phyloP scores from a whole-genome alignment of 352 stramenopile genomes.

The Pythium angustatum region DNA sequence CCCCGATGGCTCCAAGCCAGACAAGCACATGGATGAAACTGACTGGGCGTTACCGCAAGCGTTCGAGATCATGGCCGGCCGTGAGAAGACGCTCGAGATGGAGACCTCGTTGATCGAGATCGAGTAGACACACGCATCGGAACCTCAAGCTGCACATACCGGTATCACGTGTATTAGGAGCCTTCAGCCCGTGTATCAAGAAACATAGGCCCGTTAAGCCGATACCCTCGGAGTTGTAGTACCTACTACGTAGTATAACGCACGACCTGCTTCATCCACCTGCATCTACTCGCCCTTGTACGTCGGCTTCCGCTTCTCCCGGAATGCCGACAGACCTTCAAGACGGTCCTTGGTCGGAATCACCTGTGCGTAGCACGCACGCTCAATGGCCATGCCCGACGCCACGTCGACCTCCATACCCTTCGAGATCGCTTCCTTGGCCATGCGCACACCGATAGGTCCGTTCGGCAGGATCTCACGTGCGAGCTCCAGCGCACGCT shows the following conservation, averaged over 20 bases:
- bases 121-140: conserved; percentile 30
- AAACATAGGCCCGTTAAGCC: no score
- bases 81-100: conserved; percentile 30
- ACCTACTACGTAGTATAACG: conserved; percentile 5
- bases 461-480: conserved; percentile 91
- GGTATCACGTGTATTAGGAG: no score
- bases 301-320: conserved; percentile 90
- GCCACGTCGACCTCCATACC: conserved; percentile 85
- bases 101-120: conserved; percentile 37
- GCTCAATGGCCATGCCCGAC: conserved; percentile 90
- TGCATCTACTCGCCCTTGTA: conserved; percentile 93
- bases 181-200: no score
- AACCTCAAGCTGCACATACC: no score
- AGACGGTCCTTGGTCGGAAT: conserved; percentile 92
- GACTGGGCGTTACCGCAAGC: conserved; percentile 3
- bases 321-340: conserved; percentile 91
- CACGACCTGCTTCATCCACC: no score
- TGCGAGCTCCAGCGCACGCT: conserved; percentile 82
- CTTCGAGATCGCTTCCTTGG: conserved; percentile 88
- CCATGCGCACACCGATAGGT: conserved; percentile 90
- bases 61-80: conserved; percentile 16
- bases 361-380: conserved; percentile 89
- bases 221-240: no score
- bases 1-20: conserved; percentile 72
- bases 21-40: conserved; percentile 10